phyloP scores from a whole-genome alignment of 805 yeast genomes.

The Cyberlindnera misumaiensis region DNA sequence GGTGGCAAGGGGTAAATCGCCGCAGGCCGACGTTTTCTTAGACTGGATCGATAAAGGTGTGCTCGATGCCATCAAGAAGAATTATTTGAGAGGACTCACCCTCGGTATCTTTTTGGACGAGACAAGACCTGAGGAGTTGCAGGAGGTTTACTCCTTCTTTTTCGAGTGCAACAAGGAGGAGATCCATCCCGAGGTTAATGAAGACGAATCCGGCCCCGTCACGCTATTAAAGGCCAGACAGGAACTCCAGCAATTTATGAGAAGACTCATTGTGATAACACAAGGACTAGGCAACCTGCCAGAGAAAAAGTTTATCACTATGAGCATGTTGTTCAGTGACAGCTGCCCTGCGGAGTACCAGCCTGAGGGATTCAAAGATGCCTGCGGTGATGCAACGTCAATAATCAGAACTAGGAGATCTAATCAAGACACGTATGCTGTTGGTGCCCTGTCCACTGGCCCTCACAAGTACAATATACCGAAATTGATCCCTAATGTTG shows the following conservation, averaged over 20 bases:
- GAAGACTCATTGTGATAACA: conserved; percentile 43
- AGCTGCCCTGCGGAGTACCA: conserved; percentile 40
- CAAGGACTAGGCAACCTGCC: conserved; percentile 51
- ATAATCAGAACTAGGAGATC: conserved; percentile 20
- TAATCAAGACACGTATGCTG: conserved; percentile 10
- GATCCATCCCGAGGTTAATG: conserved; percentile 21
- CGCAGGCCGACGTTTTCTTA: conserved; percentile 41
- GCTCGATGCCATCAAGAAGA: conserved; percentile 34
- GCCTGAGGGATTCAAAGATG: conserved; percentile 42
- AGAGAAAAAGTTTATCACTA: conserved; percentile 35
- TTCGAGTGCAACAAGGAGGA: conserved; percentile 34
- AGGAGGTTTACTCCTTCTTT: conserved; percentile 46
- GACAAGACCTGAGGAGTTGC: conserved; percentile 32
- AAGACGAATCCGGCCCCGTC: conserved; percentile 8
- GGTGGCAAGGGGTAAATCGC: conserved; percentile 38
- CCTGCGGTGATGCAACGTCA: conserved; percentile 30
- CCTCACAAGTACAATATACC: conserved; percentile 20
- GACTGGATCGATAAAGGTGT: conserved; percentile 51
- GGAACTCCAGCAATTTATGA: conserved; percentile 42
- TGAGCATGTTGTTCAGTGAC: conserved; percentile 45
- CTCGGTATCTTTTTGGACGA: conserved; percentile 40
- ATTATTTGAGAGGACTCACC: conserved; percentile 38
- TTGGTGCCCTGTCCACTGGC: conserved; percentile 28
- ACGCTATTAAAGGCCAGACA: conserved; percentile 32
- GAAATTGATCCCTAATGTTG: not conserved